These are phyloP conservation scores for Thalia dealbata DNA, from an alignment of 176 grass and related monocot species.

Conservation along the genomic window DNA sequence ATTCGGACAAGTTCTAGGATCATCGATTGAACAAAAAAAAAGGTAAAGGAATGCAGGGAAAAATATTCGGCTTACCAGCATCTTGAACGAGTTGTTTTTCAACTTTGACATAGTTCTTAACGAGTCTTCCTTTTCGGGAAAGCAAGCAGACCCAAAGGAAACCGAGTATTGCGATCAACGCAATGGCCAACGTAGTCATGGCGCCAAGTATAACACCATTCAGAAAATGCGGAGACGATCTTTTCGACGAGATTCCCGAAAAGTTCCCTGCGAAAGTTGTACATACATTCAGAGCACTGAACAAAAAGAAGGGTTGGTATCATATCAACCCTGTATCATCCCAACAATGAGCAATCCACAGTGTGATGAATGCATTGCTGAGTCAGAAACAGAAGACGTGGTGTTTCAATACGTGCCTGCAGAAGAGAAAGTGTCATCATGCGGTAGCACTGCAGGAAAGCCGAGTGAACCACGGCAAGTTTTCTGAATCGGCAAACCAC, in stretches of 20 bases:
- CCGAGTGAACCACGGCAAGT: slow-evolving; percentile 62
- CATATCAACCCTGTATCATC: neutral
- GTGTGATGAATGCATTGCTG: neutral
- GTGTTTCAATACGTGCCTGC: slow-evolving; percentile 33
- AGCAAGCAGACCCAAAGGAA: slow-evolving; percentile 87
- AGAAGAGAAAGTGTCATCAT: slow-evolving; percentile 47
- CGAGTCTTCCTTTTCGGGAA: slow-evolving; percentile 59
- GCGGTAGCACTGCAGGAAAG: slow-evolving; percentile 82
- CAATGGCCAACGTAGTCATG: slow-evolving; percentile 84
- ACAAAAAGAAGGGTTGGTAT: neutral
- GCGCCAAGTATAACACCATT: slow-evolving; percentile 90
- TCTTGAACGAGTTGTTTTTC: slow-evolving; percentile 54
- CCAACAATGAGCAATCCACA: neutral
- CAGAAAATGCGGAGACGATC: slow-evolving; percentile 63
- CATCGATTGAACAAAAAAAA: neutral
- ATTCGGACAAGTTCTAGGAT: neutral
- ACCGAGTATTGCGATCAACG: slow-evolving; percentile 48
- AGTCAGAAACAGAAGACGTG: neutral
- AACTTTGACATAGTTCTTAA: slow-evolving; percentile 64
- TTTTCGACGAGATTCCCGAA: slow-evolving; percentile 51
- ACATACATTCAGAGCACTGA: no score
- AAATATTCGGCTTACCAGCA: slow-evolving; percentile 19
- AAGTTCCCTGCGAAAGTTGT: neutral
- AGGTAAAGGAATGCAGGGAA: neutral
- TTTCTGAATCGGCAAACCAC: slow-evolving; percentile 67